Evolutionary conservation across 768 basidiomycete species (phyloP).

Genomic region (Psilocybe cyanescens): DNA sequence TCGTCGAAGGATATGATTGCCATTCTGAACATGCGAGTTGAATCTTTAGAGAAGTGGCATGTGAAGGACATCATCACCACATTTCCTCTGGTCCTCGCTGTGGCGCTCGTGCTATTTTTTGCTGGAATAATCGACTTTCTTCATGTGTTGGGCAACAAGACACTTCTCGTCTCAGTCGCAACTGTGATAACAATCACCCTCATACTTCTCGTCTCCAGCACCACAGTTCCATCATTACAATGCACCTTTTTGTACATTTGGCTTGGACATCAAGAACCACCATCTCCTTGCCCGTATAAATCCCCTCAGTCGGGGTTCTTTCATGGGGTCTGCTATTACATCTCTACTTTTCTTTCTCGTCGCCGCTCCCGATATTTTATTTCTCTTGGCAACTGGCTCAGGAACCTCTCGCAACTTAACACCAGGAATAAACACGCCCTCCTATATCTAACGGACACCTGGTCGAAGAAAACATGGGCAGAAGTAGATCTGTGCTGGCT

Average conservation of each 20-base stretch:
- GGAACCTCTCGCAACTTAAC: background rate
- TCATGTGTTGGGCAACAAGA: background rate
- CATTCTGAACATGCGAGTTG: constrained; percentile 2
- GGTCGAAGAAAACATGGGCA: constrained; percentile 2
- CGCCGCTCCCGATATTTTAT: background rate
- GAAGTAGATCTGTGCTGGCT: background rate
- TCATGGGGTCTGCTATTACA: constrained; percentile 1
- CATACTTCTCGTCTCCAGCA: background rate
- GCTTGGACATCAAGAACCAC: background rate
- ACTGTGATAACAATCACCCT: background rate
- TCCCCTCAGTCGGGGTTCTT: background rate
- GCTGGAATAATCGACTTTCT: constrained; percentile 3
- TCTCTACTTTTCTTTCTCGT: background rate
- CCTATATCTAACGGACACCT: constrained; percentile 1
- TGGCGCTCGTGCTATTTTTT: constrained; percentile 1
- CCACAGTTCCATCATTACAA: background rate
- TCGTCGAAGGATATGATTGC: constrained; percentile 1
- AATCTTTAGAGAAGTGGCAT: background rate
- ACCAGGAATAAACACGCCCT: background rate
- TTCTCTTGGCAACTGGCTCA: background rate
- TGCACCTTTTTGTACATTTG: background rate
- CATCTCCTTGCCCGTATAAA: background rate
- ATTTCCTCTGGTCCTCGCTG: constrained; percentile 1
- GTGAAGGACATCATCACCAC: constrained; percentile 1
- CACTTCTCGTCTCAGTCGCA: background rate